Base-by-base conservation (phyloP, 192 early-diverging fungal species). In the Coemansia sp. region DNA sequence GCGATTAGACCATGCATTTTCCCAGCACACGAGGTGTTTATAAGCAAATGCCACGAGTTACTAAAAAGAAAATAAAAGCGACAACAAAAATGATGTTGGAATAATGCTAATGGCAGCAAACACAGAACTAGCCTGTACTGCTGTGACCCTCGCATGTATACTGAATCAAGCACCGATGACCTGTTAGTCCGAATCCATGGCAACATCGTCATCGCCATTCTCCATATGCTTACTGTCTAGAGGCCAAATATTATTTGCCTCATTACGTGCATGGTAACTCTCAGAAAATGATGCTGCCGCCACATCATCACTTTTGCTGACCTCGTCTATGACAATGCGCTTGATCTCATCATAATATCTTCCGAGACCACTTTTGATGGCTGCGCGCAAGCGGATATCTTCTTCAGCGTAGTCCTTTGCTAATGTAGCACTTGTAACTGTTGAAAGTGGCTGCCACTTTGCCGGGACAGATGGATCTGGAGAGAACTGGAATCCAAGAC, bases 271-370 rank as follows among this genome's bases (percentile, higher is more conserved):
- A 11, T 56, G 54, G 5, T 19, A 13, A 18, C 5, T 10, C 26
- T 56, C 36, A 22, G 26, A 18, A 56, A 26, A 21, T 18, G 54
- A 36, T 37, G n/a, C 36, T 6, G 13, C 6, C 8, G 12, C 18
- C 18, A 22, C 21, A 6, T 18, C 36, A 37, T 56, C 6, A 13
- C 12, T 11, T 8, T 19, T 56, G 21, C 19, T 61, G 16, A 65
- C 42, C 13, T 72, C 62, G 18, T 75, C 73, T 9, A 46, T 61
- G 21, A 80, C 73, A 10, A 71, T 75, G 36, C 70, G 73, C 63
- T 76, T 11, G 7, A 74, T 63, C 70, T 81, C 78, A 5, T 63
- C 43, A 51, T 76, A 81, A 48, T 76, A 81, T 8, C 43, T 57
- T 3, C 51, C 47, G 36, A 78, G 57, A n/a, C 71, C 67, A 58